These are phyloP conservation scores for Ambrosiella xylebori DNA, from an alignment of 2,329 filamentous ascomycete genomes.

Conservation along the genomic window DNA sequence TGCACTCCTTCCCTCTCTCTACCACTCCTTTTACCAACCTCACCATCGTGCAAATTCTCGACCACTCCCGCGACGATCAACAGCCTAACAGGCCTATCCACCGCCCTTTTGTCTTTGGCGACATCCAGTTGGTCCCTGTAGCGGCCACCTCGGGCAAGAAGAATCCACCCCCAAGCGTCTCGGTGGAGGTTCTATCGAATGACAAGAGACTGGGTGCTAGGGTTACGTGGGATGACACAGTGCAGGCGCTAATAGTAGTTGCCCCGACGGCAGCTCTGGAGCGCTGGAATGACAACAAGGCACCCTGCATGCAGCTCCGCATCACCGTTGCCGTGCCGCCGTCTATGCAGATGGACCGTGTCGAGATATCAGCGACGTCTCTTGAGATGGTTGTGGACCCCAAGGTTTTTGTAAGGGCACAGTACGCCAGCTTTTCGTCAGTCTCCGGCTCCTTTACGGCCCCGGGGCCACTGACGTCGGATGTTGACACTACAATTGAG, in stretches of 20 bases:
- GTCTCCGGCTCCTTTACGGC: background rate
- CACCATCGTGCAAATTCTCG: background rate
- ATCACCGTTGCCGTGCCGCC: background rate
- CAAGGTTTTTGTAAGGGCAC: background rate
- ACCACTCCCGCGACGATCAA: background rate
- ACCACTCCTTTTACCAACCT: background rate
- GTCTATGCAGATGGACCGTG: background rate
- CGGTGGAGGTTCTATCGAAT: background rate
- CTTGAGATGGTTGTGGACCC: background rate
- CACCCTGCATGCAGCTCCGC: conserved; percentile 2
- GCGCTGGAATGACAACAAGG: background rate
- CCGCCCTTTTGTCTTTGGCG: background rate
- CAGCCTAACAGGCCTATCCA: background rate
- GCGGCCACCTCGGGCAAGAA: background rate
- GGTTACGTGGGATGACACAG: background rate
- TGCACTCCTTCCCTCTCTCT: background rate
- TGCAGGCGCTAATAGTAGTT: background rate
- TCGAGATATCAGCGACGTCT: background rate
- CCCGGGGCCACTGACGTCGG: background rate
- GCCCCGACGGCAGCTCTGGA: background rate
- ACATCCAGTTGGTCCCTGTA: background rate
- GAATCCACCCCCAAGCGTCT: background rate
- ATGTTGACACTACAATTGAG: background rate
- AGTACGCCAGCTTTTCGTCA: background rate
- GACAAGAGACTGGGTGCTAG: background rate